Percentiles rank a stretch among this genome's conserved stretches.
Conservation (phyloP, 148 eudicot species). For the Agrostemma githago region DNA sequence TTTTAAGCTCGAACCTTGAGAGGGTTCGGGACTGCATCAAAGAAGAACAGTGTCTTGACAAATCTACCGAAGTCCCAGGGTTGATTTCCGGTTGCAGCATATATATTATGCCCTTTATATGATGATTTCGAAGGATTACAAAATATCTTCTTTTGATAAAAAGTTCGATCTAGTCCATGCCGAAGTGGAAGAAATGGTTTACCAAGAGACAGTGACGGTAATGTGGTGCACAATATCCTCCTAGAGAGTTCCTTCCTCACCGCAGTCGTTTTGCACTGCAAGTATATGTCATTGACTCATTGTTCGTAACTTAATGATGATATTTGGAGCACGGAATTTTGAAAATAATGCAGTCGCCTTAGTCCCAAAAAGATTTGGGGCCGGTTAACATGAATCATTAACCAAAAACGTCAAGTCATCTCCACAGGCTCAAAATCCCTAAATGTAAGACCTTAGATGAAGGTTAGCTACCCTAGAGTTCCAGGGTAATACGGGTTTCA, state of each 20-base stretch:
- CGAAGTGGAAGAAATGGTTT: slow-evolving; percentile 55
- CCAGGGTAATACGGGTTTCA: no score
- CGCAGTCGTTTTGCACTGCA: slow-evolving; percentile 54
- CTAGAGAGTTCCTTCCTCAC: slow-evolving; percentile 37
- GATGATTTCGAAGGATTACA: slow-evolving; percentile 46
- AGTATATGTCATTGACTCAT: slow-evolving; percentile 15
- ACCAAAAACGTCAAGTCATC: no score
- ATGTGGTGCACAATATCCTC: slow-evolving; percentile 28
- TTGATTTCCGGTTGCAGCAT: slow-evolving; percentile 60
- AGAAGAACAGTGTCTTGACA: slow-evolving; percentile 76
- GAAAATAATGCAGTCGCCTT: not conserved
- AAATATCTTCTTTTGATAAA: slow-evolving; percentile 28
- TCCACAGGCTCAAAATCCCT: no score
- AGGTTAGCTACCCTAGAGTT: no score
- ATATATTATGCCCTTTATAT: slow-evolving; percentile 35
- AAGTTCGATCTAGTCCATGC: slow-evolving; percentile 29
- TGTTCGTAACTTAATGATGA: slow-evolving; percentile 4
- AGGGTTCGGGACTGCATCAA: slow-evolving; percentile 90
- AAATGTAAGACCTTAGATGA: no score
- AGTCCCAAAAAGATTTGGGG: no score
- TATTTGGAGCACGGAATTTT: not conserved
- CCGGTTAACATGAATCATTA: no score
- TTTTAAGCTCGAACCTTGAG: slow-evolving; percentile 49
- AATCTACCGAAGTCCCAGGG: slow-evolving; percentile 97
- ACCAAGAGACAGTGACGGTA: slow-evolving; percentile 44